A percentile compares a stretch with the other conserved stretches of the same genome.
These are phyloP conservation scores for Paraglomus occultum DNA, from an alignment of 192 early-diverging fungal species.

Conservation along the genomic window DNA sequence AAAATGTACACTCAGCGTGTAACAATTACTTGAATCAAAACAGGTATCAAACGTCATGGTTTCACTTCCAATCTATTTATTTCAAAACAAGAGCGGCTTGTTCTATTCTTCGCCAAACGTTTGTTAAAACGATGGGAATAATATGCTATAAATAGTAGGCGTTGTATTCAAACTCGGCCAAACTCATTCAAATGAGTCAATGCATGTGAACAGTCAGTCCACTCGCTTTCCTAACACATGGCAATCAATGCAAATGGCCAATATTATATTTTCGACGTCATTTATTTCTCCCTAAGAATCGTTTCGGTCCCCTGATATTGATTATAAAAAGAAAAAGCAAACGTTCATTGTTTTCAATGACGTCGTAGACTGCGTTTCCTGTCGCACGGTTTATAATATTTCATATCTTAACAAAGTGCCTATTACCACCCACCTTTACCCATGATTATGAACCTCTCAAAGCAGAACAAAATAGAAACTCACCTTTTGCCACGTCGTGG, in stretches of 20 bases:
- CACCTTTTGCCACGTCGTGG: slow-evolving; percentile 2
- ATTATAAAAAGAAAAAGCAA: slow-evolving; percentile 25
- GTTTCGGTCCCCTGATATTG: slow-evolving; percentile 26
- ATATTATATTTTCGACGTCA: background rate
- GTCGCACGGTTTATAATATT: slow-evolving; percentile 6
- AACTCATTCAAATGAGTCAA: too few relatives aligned
- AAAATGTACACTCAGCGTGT: too few relatives aligned
- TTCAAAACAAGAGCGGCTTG: too few relatives aligned
- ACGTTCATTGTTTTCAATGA: slow-evolving; percentile 26
- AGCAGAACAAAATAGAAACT: slow-evolving; percentile 13
- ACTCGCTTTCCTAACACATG: background rate
- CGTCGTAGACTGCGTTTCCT: slow-evolving; percentile 30
- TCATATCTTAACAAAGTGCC: slow-evolving; percentile 4
- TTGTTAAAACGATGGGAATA: too few relatives aligned
- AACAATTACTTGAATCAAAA: too few relatives aligned
- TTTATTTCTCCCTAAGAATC: slow-evolving; percentile 16
- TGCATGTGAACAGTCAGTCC: background rate
- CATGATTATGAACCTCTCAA: background rate
- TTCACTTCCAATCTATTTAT: too few relatives aligned
- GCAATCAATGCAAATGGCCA: background rate
- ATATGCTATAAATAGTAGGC: too few relatives aligned
- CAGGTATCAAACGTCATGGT: too few relatives aligned
- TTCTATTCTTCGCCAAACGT: too few relatives aligned
- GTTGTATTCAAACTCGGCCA: too few relatives aligned
- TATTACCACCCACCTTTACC: background rate